Percentiles rank a stretch among this genome's conserved stretches.
Evolutionary conservation across 2,329 filamentous ascomycete species (phyloP).

Genomic region (Scedosporium minutisporum): DNA sequence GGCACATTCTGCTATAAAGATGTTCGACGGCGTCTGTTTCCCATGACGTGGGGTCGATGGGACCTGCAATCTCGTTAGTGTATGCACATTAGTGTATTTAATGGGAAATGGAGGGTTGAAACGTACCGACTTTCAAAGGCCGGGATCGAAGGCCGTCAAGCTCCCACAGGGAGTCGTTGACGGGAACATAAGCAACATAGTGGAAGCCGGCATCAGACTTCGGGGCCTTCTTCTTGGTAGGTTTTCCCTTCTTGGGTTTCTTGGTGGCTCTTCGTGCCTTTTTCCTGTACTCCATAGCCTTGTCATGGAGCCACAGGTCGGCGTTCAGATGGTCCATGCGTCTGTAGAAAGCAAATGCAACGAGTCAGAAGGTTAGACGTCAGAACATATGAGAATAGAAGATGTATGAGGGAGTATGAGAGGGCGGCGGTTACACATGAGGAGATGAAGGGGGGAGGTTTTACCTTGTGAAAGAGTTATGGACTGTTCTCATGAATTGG

Average conservation of each 20-base stretch:
- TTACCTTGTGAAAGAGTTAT: conserved; percentile 69
- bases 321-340: conserved; percentile 68
- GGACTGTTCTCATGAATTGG: conserved; percentile 65
- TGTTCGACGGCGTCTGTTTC: conserved; percentile 26
- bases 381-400: too few relatives aligned
- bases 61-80: conserved; percentile 21
- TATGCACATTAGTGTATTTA: background rate
- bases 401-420: background rate
- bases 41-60: conserved; percentile 13
- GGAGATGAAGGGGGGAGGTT: background rate
- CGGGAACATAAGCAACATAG: conserved; percentile 81
- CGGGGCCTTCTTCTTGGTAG: conserved; percentile 27
- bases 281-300: conserved; percentile 27
- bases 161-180: conserved; percentile 69
- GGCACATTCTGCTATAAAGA: conserved; percentile 58
- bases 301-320: conserved; percentile 55
- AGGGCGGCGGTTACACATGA: background rate
- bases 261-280: conserved; percentile 22
- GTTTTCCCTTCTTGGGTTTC: conserved; percentile 20
- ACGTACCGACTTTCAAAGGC: conserved; percentile 46
- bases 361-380: too few relatives aligned
- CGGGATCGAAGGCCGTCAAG: conserved; percentile 73
- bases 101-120: background rate
- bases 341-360: conserved; percentile 18
- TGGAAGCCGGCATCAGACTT: conserved; percentile 63